phyloP scores from a whole-genome alignment of 2,329 filamentous ascomycete species.

The Calonectria leucothoes region DNA sequence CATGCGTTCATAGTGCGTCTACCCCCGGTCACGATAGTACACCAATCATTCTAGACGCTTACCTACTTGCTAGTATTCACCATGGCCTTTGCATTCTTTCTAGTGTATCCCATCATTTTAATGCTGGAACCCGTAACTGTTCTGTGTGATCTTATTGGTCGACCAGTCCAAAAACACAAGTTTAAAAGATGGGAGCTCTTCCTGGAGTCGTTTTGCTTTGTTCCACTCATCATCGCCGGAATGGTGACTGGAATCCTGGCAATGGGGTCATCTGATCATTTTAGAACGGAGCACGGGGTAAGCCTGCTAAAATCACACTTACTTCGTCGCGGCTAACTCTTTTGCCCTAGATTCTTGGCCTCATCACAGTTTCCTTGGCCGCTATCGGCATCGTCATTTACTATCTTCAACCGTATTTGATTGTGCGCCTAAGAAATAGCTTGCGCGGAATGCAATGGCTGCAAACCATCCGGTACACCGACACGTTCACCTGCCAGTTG shows the following conservation, averaged over 20 bases:
- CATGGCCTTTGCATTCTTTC: conserved; percentile 11
- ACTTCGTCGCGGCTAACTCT: not conserved
- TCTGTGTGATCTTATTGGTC: not conserved
- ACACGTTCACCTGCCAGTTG: conserved; percentile 1
- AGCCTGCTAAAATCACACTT: not conserved
- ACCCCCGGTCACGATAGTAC: not conserved
- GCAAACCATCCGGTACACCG: conserved; percentile 4
- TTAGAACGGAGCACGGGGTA: conserved; percentile 15
- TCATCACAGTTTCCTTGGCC: not conserved
- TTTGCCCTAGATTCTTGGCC: not conserved
- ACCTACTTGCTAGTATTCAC: not conserved
- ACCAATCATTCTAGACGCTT: not conserved
- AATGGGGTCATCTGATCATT: conserved; percentile 13
- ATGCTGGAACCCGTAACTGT: not conserved
- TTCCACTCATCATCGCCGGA: not conserved
- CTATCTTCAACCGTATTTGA: not conserved
- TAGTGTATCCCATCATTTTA: not conserved
- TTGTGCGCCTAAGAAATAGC: not conserved
- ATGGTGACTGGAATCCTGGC: not conserved
- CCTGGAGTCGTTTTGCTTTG: not conserved
- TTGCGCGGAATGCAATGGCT: not conserved
- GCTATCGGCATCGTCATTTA: not conserved
- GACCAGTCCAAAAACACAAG: not conserved
- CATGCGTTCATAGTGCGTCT: conserved; percentile 1
- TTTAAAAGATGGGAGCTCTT: conserved; percentile 1